Evolutionary conservation across 176 grass and related monocot species (phyloP), one percentile per base, ranked within the genome.

Genomic region (Eleusine indica): DNA sequence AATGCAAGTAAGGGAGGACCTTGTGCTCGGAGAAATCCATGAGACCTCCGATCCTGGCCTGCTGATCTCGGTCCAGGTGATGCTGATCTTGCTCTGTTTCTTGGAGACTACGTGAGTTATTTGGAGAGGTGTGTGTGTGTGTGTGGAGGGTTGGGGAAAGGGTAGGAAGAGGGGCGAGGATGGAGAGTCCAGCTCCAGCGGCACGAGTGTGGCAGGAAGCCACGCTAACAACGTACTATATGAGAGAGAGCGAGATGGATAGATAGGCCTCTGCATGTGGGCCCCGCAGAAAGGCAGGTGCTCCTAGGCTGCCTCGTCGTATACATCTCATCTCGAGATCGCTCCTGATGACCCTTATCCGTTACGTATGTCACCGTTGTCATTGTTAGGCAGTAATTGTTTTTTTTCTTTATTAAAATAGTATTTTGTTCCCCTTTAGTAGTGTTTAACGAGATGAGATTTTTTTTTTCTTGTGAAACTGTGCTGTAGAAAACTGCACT

Each of bases 11-110:
- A 62, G 57, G 48, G 41, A 6, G 25, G 25, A 25, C 93, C 83
- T 91, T 85, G 61, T 81, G 82, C 39, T 87, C 74, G 17, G 87
- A 74, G 2, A 74, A 79, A 81, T 91, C 94, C 94, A 96, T 96
- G 25, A 25, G 56, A 9, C 43, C 44, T 52, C 73, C 63, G 56
- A 53, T 7, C 16, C 29, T 65, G 38, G 21, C 43, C 19, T 0
- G 2, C 22, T 65, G 80, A 86, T 80, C 68, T 37, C n/a, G 70
- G 54, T 10, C 38, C 61, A 29, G 75, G 38, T 22, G 70, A 22
- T 44, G 64, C 73, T 28, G 42, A 47, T 5, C 68, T 63, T 48
- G 83, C 79, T 76, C 70, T 87, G 86, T 76, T 75, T 81, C 73
- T 86, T 84, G 74, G 44, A 32, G 84, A 41, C 29, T 52, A 73